Conservation (phyloP, 306 rosid genomes). For the Inga leiocalycina region DNA sequence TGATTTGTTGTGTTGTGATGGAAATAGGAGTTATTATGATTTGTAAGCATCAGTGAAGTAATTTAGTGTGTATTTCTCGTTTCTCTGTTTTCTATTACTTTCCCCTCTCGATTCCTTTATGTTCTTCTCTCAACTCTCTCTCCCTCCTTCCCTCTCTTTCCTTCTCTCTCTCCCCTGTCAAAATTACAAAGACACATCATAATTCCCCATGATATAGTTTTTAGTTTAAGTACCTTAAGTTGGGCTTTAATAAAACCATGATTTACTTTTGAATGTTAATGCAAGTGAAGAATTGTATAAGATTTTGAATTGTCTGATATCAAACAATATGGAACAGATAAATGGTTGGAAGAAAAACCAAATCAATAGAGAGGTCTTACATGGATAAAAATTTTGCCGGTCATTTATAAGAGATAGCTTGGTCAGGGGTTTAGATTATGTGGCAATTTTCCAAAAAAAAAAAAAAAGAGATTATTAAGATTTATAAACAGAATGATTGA, state of each 20-base stretch:
- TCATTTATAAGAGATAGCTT: background rate
- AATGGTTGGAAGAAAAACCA: no score
- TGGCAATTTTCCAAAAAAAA: background rate
- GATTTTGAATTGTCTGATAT: no score
- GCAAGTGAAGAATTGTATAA: background rate
- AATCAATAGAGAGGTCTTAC: no score
- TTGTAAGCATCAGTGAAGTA: background rate
- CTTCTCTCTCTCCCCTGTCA: background rate
- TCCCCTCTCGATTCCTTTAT: background rate
- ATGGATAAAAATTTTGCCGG: no score
- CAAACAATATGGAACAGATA: background rate
- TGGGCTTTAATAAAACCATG: background rate
- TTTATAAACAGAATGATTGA: background rate
- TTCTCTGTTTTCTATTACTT: background rate
- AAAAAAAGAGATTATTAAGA: background rate
- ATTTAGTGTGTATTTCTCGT: background rate
- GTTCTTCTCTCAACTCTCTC: background rate
- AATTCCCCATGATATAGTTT: background rate
- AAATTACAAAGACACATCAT: background rate
- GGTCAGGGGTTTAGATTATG: background rate
- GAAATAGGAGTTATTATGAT: background rate
- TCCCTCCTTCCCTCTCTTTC: background rate
- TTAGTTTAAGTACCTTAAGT: background rate
- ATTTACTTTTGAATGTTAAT: no score
- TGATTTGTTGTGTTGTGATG: no score